These are phyloP conservation scores for Triticum turgidum DNA, from an alignment of 176 grass and related monocot genomes.

Conservation along the genomic window DNA sequence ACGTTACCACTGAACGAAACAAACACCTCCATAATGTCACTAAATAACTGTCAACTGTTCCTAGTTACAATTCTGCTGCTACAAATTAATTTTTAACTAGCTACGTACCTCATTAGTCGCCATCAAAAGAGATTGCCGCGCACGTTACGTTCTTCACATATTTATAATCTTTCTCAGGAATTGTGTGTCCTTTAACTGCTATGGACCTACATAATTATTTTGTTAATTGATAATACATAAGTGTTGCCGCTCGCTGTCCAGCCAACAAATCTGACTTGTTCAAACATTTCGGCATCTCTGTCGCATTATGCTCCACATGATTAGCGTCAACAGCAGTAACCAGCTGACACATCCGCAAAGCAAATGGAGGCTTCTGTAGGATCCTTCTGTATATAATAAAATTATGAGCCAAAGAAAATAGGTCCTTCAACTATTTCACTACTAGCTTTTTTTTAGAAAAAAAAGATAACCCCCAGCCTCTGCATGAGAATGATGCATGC, in stretches of 20 bases:
- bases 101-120: not conserved
- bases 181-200: not conserved
- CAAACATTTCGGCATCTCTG: not conserved
- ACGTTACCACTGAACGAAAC: too few relatives aligned
- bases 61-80: too few relatives aligned
- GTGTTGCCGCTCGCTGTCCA: not conserved
- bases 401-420: not conserved
- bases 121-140: not conserved
- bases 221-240: not conserved
- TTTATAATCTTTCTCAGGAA: not conserved
- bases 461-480: too few relatives aligned
- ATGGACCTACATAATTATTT: not conserved
- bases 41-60: not conserved
- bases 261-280: not conserved
- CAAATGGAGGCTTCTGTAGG: constrained; percentile 8
- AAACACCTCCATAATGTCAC: not conserved
- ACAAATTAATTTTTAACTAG: too few relatives aligned
- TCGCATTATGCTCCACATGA: not conserved
- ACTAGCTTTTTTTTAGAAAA: not conserved
- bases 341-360: not conserved
- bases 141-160: not conserved
- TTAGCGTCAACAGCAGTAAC: not conserved
- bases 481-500: too few relatives aligned
- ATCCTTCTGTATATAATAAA: not conserved
- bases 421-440: not conserved